Conservation (phyloP, 2,329 filamentous ascomycete species). For the Aspergillus aculeatus region DNA sequence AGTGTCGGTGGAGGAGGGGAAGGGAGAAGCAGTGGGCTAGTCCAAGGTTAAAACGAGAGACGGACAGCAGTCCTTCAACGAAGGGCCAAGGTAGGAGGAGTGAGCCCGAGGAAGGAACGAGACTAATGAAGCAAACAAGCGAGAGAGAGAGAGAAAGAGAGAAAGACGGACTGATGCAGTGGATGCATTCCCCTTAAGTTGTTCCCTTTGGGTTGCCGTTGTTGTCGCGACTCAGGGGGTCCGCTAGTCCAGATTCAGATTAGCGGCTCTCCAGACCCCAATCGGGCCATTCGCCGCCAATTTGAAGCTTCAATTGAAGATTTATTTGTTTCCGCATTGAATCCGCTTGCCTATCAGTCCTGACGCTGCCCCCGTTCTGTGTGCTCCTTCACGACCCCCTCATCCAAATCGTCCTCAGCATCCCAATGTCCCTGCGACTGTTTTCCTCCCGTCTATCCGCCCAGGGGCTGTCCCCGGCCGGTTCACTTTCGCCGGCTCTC, state of each 20-base stretch:
- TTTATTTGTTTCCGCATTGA: conserved; percentile 11
- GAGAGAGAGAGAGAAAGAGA: conserved; percentile 10
- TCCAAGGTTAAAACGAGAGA: conserved; percentile 16
- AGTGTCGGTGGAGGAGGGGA: conserved; percentile 20
- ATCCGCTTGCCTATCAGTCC: not conserved
- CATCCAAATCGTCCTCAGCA: not conserved
- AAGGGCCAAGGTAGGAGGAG: not conserved
- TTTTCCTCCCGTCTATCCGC: conserved; percentile 20
- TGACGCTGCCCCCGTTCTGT: not conserved
- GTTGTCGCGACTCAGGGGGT: conserved; percentile 37
- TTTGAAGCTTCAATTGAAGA: conserved; percentile 22
- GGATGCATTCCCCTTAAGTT: conserved; percentile 12
- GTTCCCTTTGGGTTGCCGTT: conserved; percentile 9
- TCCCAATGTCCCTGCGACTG: conserved; percentile 30
- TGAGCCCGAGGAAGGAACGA: not conserved
- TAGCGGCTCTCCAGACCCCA: conserved; percentile 33
- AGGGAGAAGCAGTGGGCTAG: conserved; percentile 27
- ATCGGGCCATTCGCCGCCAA: conserved; percentile 18
- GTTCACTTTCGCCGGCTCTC: conserved; percentile 17
- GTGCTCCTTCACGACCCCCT: not conserved
- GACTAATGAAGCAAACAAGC: conserved; percentile 13
- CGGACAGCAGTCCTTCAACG: conserved; percentile 8
- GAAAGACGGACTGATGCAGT: not conserved
- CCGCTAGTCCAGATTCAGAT: conserved; percentile 30
- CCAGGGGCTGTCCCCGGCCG: conserved; percentile 26